Evolutionary conservation across 2,329 filamentous ascomycete species (phyloP), one percentile per base, ranked within the genome.

Genomic region (Mycocentrospora acerina): DNA sequence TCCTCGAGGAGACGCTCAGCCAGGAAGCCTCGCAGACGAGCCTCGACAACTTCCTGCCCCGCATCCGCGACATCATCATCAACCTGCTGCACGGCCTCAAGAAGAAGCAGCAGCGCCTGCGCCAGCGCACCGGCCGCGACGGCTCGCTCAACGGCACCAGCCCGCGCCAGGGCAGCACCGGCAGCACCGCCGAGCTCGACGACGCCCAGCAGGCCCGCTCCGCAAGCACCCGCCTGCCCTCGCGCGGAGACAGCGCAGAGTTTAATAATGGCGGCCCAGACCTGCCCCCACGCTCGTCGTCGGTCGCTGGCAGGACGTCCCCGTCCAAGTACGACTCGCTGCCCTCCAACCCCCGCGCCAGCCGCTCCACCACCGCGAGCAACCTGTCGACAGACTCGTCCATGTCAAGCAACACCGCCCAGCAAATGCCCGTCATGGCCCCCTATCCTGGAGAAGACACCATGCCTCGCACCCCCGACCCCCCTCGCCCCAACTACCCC

Each of bases 1-100:
- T 98, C 40, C 79, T 98, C 37, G 93, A 98, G 69, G 88, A 95
- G 40, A 98, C 93, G 1, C 77, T 98, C 24, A 97, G 91, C 67
- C 93, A 98, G 63, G 90, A 97, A 70, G 93, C 93, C 4, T 96
- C 88, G 55, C 84, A 90, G 33, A 85, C 94, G 63, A 96, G 90
- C 67, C 77, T 98, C 44, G 93, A 98, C 66, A 87, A 86, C 64
- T 98, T 95, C 66, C 75, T 98, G 22, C 93, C 93, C 1, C 82
- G 87, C 42, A 98, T 98, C 66, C 84, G 93, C 57, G 93, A 98
- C 67, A 98, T 98, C 59, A 98, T 98, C 63, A 97, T 98, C 68
- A 96, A 95, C 64, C 76, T 98, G 19, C 79, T 98, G 7, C 93
- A 98, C 65, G 93, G 93, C 2, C 72, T 98, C 48, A 98, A 98